Evolutionary conservation across 805 yeast genomes (phyloP).

Genomic region (Zygoascus tannicola): DNA sequence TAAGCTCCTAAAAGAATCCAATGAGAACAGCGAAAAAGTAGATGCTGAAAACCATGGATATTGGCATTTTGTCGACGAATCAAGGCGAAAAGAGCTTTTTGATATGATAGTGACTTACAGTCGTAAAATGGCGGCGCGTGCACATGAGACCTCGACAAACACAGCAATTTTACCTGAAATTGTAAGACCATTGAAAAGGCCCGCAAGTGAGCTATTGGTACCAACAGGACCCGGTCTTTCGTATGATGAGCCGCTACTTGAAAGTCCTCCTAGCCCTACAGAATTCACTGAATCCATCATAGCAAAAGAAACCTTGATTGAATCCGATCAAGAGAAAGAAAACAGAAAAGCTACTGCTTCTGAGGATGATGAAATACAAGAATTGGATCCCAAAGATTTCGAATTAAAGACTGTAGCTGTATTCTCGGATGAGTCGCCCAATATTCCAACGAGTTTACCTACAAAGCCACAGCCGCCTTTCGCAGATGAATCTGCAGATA

Average conservation of each 20-base stretch:
- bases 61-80: neutral
- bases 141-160: too few relatives aligned
- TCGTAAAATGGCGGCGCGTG: too few relatives aligned
- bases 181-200: too few relatives aligned
- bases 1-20: conserved; percentile 2
- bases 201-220: too few relatives aligned
- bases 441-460: neutral
- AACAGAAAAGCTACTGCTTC: neutral
- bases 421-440: conserved; percentile 3
- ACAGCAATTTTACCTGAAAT: too few relatives aligned
- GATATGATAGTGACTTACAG: neutral
- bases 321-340: neutral
- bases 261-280: neutral
- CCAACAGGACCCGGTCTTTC: too few relatives aligned
- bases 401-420: neutral
- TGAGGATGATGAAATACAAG: too few relatives aligned
- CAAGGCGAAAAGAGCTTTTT: neutral
- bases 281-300: neutral
- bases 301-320: neutral
- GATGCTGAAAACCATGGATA: neutral
- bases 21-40: neutral
- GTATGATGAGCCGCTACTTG: neutral
- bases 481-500: neutral
- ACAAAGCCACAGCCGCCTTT: neutral
- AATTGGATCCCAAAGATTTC: neutral